Evolutionary conservation across 2,329 filamentous ascomycete species (phyloP), one percentile per base, ranked within the genome.

Genomic region (Pseudogymnoascus sp.): DNA sequence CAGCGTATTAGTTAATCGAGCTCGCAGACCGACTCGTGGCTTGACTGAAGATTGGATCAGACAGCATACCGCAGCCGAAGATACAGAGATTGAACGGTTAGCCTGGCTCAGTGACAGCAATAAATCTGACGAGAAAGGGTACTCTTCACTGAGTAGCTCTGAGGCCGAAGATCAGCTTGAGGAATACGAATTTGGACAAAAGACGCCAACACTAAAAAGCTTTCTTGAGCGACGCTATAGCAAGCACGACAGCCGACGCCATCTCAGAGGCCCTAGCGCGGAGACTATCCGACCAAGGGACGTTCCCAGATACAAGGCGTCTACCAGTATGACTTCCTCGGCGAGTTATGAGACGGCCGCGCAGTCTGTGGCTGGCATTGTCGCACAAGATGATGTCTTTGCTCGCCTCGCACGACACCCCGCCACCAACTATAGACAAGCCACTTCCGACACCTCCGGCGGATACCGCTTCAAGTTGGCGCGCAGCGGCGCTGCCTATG

Each of bases 11-110:
- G 84, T 83, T 58, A 88, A 87, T 69, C 81, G 85, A 67, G 85
- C 80, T 59, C 77, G 85, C 71, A 77, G 86, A 72, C 79, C 83
- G 62, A 78, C 80, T 14, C 79, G 80, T 67, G 86, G 88, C 64
- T 82, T 93, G 61, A 91, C 89, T 0, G 88, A 93, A 74, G 89
- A 92, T 78, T 93, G 90, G 90, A 91, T 95, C 67, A 88, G 89
- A 65, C 88, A 90, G 65, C 91, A 93, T 71, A 87, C 90, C n/a
- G 45, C 86, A 11, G 70, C 87, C n/a, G 83, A 84, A 66, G 85
- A 88, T 67, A 82, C 81, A 67, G 82, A 86, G 68, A 84, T 83
- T 33, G 90, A 95, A 72, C 84, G 85, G 67, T 86, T 85, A 65
- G 88, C 91, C 75, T 96, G 91, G 91, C 81, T 92, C 68, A 96